Evolutionary conservation across 2,329 filamentous ascomycete species (phyloP), one percentile per base, ranked within the genome.

Genomic region (Colletotrichum scovillei): DNA sequence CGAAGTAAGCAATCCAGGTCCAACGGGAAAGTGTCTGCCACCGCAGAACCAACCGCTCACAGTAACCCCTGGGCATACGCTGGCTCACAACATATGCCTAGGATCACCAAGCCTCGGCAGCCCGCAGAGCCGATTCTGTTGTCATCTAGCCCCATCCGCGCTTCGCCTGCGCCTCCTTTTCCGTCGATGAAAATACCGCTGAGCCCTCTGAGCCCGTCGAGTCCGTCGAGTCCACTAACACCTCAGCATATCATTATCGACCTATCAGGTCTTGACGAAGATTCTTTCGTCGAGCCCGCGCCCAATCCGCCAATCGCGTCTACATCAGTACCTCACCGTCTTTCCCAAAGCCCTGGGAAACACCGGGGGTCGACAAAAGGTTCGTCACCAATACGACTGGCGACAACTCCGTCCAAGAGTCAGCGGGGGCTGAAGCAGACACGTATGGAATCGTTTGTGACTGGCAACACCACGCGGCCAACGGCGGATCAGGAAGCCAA

Each of bases 41-140:
- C 76, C 66, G 69, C 76, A 63, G 78, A 73, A 73, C 74, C 75
- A 46, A 77, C 76, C 69, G 35, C 77, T 24, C 77, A 57, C 16
- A 75, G 76, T 64, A 80, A 81, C 74, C 78, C 81, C 65, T 84
- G 85, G 83, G 82, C 81, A 69, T 81, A 83, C 76, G 79, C 79
- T 76, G 80, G 83, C 85, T 87, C 84, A 86, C 86, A 83, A 78
- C 74, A 76, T 75, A 82, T 74, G 77, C 75, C 83, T 81, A 87
- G 84, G 77, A 81, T 77, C 73, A 76, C 67, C 73, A 76, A 77
- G 59, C 70, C 52, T 67, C 38, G 66, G 67, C 63, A 69, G 65
- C 72, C 70, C 69, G 76, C 77, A 77, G 81, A 86, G 77, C 76
- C 85, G 74, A 86, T 88, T 80, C 62, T 83, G 75, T 83, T 87